Conservation (phyloP, 768 basidiomycete genomes). For the Mycena crocata region DNA sequence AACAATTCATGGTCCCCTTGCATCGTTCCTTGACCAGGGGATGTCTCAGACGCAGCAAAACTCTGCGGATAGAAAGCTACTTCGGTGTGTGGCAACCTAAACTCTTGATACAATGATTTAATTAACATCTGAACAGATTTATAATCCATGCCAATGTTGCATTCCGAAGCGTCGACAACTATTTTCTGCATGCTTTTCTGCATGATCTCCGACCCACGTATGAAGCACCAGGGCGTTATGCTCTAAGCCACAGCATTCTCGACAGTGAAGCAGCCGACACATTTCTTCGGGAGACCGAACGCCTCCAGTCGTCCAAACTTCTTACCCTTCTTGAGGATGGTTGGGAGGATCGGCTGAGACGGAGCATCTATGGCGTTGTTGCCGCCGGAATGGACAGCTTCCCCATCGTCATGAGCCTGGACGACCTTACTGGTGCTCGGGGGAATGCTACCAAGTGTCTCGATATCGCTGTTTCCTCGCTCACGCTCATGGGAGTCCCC, state of each 20-base stretch:
- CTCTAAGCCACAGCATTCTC: constrained; percentile 39
- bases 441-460: constrained; percentile 39
- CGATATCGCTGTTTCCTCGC: constrained; percentile 30
- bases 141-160: constrained; percentile 41
- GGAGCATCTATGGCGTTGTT: constrained; percentile 43
- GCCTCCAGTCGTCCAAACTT: constrained; percentile 25
- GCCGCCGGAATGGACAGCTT: constrained; percentile 35
- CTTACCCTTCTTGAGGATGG: constrained; percentile 45
- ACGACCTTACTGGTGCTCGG: constrained; percentile 37
- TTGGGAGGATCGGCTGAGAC: constrained; percentile 42
- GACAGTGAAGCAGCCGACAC: constrained; percentile 36
- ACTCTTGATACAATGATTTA: background rate
- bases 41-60: background rate
- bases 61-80: constrained; percentile 6
- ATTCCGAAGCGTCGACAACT: constrained; percentile 35
- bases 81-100: constrained; percentile 3
- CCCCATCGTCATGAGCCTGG: constrained; percentile 39
- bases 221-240: constrained; percentile 36
- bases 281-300: constrained; percentile 32
- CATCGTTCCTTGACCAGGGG: background rate
- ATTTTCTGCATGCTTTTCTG: constrained; percentile 37
- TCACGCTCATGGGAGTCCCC: constrained; percentile 34
- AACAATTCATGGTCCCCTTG: background rate
- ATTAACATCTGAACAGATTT: constrained; percentile 12
- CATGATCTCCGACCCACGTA: constrained; percentile 41